Conservation (phyloP, 176 grass and related monocot species). For the Musa troglodytarum region DNA sequence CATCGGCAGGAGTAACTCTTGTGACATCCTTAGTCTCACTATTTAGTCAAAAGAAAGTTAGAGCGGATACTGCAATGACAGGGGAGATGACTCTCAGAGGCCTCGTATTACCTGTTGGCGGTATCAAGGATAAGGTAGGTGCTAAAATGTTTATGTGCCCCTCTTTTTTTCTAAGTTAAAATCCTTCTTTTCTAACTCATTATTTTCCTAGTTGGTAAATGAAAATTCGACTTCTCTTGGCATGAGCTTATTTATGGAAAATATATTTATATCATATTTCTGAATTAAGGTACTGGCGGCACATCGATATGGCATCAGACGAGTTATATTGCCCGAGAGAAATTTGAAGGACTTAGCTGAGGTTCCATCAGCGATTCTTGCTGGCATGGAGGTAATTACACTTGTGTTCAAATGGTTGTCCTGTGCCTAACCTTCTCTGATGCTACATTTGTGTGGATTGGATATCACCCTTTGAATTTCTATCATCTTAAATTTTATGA, state of each 20-base stretch:
- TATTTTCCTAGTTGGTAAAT: not conserved
- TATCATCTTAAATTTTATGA: too few species aligned
- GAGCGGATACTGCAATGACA: slow-evolving; percentile 95
- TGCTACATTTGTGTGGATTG: too few species aligned
- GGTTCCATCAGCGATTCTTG: slow-evolving; percentile 68
- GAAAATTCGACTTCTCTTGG: not conserved
- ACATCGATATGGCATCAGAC: slow-evolving; percentile 86
- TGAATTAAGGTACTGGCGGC: slow-evolving; percentile 75
- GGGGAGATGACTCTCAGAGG: slow-evolving; percentile 97
- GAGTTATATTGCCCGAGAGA: slow-evolving; percentile 93
- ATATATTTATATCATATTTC: slow-evolving; percentile 4
- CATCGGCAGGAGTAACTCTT: slow-evolving; percentile 88
- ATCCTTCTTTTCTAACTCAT: not conserved
- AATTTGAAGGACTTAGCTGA: slow-evolving; percentile 91
- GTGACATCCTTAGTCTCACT: slow-evolving; percentile 85
- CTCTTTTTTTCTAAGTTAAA: not conserved
- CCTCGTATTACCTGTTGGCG: slow-evolving; percentile 90
- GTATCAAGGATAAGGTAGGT: slow-evolving; percentile 91
- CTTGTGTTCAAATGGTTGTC: not conserved
- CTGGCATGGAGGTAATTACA: slow-evolving; percentile 68
- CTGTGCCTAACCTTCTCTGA: not conserved
- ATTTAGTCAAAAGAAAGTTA: slow-evolving; percentile 78
- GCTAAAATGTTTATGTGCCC: not conserved
- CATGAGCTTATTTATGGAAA: not conserved
- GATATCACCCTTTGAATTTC: too few species aligned